Base-by-base conservation (phyloP, 2,329 filamentous ascomycete genomes). In the Venturia effusa region DNA sequence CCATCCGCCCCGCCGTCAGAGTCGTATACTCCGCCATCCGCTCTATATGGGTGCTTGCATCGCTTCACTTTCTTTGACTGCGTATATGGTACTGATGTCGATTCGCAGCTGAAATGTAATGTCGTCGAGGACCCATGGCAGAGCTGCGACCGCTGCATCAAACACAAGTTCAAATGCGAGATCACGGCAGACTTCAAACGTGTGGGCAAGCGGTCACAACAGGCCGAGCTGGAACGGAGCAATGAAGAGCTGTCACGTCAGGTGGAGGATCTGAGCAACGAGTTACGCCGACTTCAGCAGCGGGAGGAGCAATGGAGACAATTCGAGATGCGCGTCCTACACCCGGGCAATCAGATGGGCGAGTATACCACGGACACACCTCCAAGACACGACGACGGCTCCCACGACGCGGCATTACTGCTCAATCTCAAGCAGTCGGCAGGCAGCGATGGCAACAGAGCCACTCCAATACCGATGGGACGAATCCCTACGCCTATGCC, bases 181-280 rank as follows among this genome's bases (percentile, higher is more conserved):
- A 93, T 94, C 74, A 89, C 93, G 74, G 89, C 88, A 70, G 91
- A 92, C 75, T 93, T 93, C 77, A 92, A 92, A 81, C 86, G 89
- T 69, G 81, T 92, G 22, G 88, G 89, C 67, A 94, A 94, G 79
- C 84, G 89, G 51, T 89, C 85, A 67, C 89, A 90, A 73, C 89
- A 93, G 75, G 89, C 89, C 70, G 89, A 92, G 67, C 76, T 88
- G 68, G 83, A 86, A 61, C 82, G 84, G 57, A 84, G 80, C 69
- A 79, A 89, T 66, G 77, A 83, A 64, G 79, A 81, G 67, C 86
- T 87, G 65, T 81, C 84, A 69, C 70, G 79, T 24, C 83, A 86
- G 69, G 84, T 66, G 34, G 54, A 51, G 43, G 64, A 45, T 59
- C 83, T 13, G 79, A 84, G 54, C 81, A 85, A 54, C 81, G 84